Evolutionary conservation across 192 early-diverging fungal genomes (phyloP), one percentile per base, ranked within the genome.

Genomic region (Podila clonocystis): DNA sequence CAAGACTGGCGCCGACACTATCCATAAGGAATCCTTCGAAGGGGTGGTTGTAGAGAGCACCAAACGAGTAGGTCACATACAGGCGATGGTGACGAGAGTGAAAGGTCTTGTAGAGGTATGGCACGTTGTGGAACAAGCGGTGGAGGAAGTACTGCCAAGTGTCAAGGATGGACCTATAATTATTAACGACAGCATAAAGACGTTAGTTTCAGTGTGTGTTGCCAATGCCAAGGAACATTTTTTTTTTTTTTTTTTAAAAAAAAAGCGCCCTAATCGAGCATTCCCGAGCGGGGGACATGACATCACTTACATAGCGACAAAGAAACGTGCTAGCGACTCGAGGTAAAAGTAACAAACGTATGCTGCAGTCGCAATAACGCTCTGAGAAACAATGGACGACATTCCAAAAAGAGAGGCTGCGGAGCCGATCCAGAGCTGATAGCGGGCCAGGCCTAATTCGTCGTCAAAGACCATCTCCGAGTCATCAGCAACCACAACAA

Each of bases 41-140:
- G 0, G 94, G 94, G 70, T 95, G 94, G 82, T 95, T 95, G 82
- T 95, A 95, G 33, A 95, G 84, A n/a, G 94, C 94, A 17, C 93
- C 94, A 85, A 89, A 95, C 19, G 94, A 92, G 83, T 91, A 95
- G 33, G 91, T 91, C 31, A 88, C 91, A 50, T 93, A 93, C 33
- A 95, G 70, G 38, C 91, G 88, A 67, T 95, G 94, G 67, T 95
- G 94, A 28, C 90, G 86, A 33, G 89, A 91, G 75, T 95, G 94
- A 80, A 95, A 87, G 60, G 87, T 84, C 72, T 91, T 87, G 85
- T 95, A 95, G 36, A 95, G 87, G 31, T 83, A 91, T 70, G 83
- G 87, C 70, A 90, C 90, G 50, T 85, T 84, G 83, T 95, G 94
- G 75, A 92, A 89, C 34, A 90, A 82, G 29, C 93, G 87, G 74